These are phyloP conservation scores for Mucor saturninus DNA, from an alignment of 371 early-diverging fungal genomes.

Conservation along the genomic window DNA sequence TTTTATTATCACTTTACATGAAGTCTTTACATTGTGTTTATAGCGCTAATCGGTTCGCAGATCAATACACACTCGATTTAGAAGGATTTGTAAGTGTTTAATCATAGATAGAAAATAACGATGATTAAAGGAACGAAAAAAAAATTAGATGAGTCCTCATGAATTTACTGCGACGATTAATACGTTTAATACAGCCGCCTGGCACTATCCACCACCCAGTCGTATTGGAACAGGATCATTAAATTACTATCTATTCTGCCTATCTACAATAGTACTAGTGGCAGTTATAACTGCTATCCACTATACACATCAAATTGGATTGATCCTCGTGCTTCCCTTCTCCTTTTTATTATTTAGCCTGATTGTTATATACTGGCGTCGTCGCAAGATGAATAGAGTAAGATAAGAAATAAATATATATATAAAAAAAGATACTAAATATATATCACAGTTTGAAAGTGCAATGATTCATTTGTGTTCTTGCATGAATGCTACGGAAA, in stretches of 20 bases:
- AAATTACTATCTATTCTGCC: constrained; percentile 17
- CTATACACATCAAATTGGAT: constrained; percentile 34
- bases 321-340: constrained; percentile 33
- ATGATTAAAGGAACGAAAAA: background rate
- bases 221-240: constrained; percentile 26
- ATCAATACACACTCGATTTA: constrained; percentile 44
- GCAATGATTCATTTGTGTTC: constrained; percentile 41
- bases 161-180: constrained; percentile 47
- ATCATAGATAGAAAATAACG: background rate
- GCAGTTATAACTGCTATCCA: constrained; percentile 32
- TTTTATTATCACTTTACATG: constrained; percentile 24
- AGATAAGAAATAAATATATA: background rate
- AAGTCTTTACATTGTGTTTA: constrained; percentile 46
- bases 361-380: constrained; percentile 32
- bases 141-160: constrained; percentile 40
- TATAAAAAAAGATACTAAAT: too few relatives aligned
- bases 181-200: constrained; percentile 40
- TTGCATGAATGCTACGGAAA: constrained; percentile 57
- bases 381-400: constrained; percentile 35
- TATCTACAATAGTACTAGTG: constrained; percentile 18
- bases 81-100: constrained; percentile 32
- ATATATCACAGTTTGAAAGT: constrained; percentile 32
- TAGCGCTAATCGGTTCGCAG: constrained; percentile 35
- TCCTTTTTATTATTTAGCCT: constrained; percentile 27
- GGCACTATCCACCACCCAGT: constrained; percentile 36